Conservation (phyloP, 2,329 filamentous ascomycete species). For the Dothistroma pini region DNA sequence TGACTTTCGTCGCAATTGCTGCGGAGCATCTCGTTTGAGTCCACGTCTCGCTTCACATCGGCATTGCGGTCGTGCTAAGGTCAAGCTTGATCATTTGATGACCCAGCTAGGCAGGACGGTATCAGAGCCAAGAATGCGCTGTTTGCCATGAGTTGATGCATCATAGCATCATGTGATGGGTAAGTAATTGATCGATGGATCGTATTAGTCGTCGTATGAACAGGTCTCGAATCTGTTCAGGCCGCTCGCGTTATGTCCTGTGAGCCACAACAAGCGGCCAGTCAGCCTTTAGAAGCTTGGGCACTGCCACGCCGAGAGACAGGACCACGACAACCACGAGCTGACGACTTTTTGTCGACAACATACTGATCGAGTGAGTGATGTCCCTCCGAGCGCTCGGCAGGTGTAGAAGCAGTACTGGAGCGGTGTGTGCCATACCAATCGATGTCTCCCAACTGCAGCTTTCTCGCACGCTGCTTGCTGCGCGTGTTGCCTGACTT, state of each 20-base stretch:
- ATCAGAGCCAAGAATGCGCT: conserved; percentile 1
- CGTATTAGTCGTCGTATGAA: neutral
- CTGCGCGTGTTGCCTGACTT: conserved; percentile 62
- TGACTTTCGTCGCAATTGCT: neutral
- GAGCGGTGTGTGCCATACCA: conserved; percentile 61
- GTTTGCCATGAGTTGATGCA: conserved; percentile 5
- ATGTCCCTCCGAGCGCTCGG: conserved; percentile 21
- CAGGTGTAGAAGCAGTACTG: conserved; percentile 15
- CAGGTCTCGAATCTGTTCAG: neutral
- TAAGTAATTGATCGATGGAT: neutral
- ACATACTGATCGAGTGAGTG: conserved; percentile 31
- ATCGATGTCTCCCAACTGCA: conserved; percentile 95
- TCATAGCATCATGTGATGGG: conserved; percentile 6
- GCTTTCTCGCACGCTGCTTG: conserved; percentile 78
- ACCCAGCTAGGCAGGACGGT: conserved; percentile 1
- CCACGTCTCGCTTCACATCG: neutral
- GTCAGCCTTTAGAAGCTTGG: conserved; percentile 24
- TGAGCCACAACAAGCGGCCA: conserved; percentile 19
- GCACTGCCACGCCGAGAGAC: conserved; percentile 14
- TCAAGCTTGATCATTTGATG: neutral
- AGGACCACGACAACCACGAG: conserved; percentile 15
- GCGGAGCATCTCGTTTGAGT: neutral
- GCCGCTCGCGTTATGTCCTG: conserved; percentile 30
- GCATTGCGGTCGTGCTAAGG: neutral
- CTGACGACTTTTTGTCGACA: conserved; percentile 26